phyloP scores from a whole-genome alignment of 2,329 filamentous ascomycete species.

The Nothopassalora personata region DNA sequence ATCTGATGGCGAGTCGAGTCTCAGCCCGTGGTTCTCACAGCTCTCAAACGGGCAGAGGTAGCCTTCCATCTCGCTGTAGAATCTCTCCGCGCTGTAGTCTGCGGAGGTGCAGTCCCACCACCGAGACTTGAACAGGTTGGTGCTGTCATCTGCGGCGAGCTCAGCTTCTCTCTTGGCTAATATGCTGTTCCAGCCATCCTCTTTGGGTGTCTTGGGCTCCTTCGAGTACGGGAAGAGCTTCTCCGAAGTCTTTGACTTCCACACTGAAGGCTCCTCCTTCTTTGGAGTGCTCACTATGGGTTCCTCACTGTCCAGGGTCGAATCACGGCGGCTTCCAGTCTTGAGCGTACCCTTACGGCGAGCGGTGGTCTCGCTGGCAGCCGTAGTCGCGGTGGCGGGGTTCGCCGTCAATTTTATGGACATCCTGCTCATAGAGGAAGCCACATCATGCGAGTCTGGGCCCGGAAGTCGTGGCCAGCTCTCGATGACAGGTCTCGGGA shows the following conservation, averaged over 20 bases:
- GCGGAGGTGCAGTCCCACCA: slow-evolving; percentile 14
- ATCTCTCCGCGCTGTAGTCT: slow-evolving; percentile 46
- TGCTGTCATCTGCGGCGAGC: background rate
- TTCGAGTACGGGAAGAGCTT: slow-evolving; percentile 13
- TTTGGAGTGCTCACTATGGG: background rate
- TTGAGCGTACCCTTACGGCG: background rate
- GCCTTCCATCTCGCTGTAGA: slow-evolving; percentile 40
- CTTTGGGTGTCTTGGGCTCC: slow-evolving; percentile 6
- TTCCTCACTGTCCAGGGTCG: background rate
- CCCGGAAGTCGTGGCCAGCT: slow-evolving; percentile 2
- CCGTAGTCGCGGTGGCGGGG: too few species aligned
- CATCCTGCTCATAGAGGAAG: slow-evolving; percentile 6
- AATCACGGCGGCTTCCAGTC: background rate
- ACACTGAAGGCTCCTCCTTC: slow-evolving; percentile 5
- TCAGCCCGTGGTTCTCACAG: slow-evolving; percentile 40
- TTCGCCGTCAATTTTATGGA: background rate
- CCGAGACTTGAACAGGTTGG: slow-evolving; percentile 11
- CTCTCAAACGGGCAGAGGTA: slow-evolving; percentile 52
- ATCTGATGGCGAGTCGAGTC: slow-evolving; percentile 28
- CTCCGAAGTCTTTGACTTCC: slow-evolving; percentile 4
- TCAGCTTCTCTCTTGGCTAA: background rate
- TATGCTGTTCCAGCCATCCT: slow-evolving; percentile 11
- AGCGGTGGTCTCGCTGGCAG: too few species aligned
- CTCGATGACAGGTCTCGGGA: background rate
- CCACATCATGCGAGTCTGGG: background rate